Evolutionary conservation across 1,284 basidiomycete species (phyloP), one percentile per base, ranked within the genome.

Genomic region (Peniophora sp.): DNA sequence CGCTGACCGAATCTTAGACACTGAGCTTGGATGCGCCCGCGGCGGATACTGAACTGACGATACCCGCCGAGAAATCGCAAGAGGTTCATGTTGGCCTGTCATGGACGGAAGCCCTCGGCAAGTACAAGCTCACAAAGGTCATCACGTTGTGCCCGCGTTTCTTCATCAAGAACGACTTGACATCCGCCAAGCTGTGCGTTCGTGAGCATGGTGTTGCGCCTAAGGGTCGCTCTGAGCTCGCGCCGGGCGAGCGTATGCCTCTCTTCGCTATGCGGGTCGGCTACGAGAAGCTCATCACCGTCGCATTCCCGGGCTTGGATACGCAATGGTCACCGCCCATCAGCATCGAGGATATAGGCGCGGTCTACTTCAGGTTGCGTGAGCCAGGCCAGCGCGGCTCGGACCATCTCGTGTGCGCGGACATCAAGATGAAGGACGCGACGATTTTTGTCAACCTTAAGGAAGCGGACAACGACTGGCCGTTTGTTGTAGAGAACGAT

Each of bases 51-150:
- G 87, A 89, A 55, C 75, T 99, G 49, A 79, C 86, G 44, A 79
- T 95, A 55, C 77, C 84, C 2, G 84, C 86, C 2, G 72, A 79
- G 45, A 87, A 78, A 59, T 71, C 80, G n/a, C 85, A 89, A 49
- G 89, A 95, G 64, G 79, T 88, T 54, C 91, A 95, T 61, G 70
- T 93, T 35, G 97, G 97, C 5, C 63, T 99, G 48, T 96, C 93
- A 3, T 97, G 97, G 78, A 79, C 83, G 19, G 95, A 97, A 65
- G 96, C 96, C 3, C 71, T 89, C 23, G 97, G 97, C 46, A 97
- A 95, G 75, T 99, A 98, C 70, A 97, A 98, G 66, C 72, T 99
- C 46, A 89, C 88, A 24, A 98, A 98, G 70, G 89, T 98, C 56
- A 86, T 99, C 61, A 97, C 92, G 1, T 72, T 99, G 38, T 77